Base-by-base conservation (phyloP, 192 early-diverging fungal genomes). In the Umbelopsis sp. region DNA sequence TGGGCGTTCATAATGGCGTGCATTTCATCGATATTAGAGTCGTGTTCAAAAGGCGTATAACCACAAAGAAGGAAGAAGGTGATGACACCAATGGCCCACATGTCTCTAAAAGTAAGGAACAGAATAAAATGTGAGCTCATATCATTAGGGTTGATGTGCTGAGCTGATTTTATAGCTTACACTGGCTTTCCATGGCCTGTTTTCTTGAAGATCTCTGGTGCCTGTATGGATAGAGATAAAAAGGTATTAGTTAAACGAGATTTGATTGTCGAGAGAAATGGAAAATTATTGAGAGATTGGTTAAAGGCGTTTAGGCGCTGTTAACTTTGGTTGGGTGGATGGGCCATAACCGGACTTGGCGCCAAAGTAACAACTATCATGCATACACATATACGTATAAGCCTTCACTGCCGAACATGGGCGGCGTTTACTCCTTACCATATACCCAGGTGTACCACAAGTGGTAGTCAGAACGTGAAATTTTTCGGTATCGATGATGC, bases 401-500 rank as follows among this genome's bases (percentile, higher is more conserved):
- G 47, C 47, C 47, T n/a, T 5, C 10, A 3, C 47, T 16, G 5
- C 12, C 43, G 43, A 44, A 5, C 5, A 12, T 44, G 43, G 43
- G 43, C 43, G 12, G 43, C 21, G 24, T 45, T n/a, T n/a, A n/a
- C n/a, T n/a, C 38, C 36, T 53, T 83, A 84, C 89, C 90, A 94
- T 94, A 62, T 92, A 95, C 67, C 92, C 91, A 20, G 88, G 89
- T 2, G 93, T 95, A 41, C 93, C 93, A 68, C 93, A 93, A 32
- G 86, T 84, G 4, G 89, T 88, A 26, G 84, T 91, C 41, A 93
- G 74, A 12, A 85, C 66, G 51, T 84, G 78, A 47, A 86, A 85
- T 56, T 87, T 86, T 32, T 85, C 80, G 43, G 80, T 82, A 62
- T 89, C 84, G 44, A 92, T 83, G 34, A 88, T 86, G 20, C 83